Conservation (phyloP, 1,284 basidiomycete genomes). For the Fistulinella cinereoalba region DNA sequence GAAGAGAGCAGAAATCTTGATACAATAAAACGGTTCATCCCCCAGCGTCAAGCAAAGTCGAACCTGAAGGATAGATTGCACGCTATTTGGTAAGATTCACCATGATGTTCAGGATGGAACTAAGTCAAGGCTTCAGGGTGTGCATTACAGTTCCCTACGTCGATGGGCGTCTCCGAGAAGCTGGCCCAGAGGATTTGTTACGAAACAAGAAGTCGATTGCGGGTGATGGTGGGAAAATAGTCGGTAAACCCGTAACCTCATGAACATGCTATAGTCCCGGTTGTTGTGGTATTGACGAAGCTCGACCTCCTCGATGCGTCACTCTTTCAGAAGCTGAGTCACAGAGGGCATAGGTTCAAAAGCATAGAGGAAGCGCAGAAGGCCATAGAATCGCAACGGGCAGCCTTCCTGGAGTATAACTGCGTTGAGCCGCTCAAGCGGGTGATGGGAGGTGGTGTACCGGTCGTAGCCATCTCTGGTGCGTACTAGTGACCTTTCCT, state of each 20-base stretch:
- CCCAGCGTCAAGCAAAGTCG: background rate
- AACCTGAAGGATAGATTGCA: constrained; percentile 13
- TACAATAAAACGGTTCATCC: constrained; percentile 7
- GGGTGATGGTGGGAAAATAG: constrained; percentile 8
- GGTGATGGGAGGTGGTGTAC: constrained; percentile 2
- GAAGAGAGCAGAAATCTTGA: constrained; percentile 10
- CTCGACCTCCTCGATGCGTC: constrained; percentile 6
- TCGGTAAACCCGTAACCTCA: no score
- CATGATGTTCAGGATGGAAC: background rate
- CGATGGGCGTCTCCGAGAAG: constrained; percentile 13
- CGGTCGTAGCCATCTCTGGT: constrained; percentile 10
- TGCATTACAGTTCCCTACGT: constrained; percentile 13
- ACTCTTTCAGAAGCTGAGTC: no score
- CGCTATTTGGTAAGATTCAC: constrained; percentile 11
- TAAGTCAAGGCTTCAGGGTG: constrained; percentile 6
- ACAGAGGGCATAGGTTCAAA: no score
- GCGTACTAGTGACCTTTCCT: no score
- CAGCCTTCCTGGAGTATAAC: background rate
- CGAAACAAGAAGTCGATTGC: constrained; percentile 7
- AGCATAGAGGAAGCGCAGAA: background rate
- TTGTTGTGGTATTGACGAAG: constrained; percentile 18
- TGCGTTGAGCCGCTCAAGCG: constrained; percentile 4
- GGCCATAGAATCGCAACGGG: background rate
- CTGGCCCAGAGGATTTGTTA: constrained; percentile 14
- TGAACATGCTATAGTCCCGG: constrained; percentile 8